phyloP scores from a whole-genome alignment of 306 rosid species.

The Dalbergia cochinchinensis region DNA sequence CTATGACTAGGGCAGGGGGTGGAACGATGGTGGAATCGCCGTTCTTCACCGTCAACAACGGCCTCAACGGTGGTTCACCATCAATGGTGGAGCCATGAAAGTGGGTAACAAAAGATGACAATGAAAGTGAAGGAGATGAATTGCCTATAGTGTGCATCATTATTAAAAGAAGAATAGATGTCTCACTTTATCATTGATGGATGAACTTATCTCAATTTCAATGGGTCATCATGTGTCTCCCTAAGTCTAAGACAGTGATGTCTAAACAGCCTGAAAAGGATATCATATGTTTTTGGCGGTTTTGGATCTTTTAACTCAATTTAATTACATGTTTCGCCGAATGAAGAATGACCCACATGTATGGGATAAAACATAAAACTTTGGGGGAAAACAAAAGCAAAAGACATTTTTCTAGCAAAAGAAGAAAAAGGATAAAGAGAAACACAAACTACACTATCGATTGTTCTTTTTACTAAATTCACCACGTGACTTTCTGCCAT shows the following conservation, averaged over 20 bases:
- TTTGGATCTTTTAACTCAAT: conserved; percentile 2
- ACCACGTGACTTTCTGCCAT: too few relatives aligned
- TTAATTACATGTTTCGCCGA: neutral
- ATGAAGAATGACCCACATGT: conserved; percentile 29
- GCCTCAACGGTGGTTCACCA: too few relatives aligned
- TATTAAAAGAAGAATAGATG: too few relatives aligned
- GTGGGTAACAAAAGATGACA: too few relatives aligned
- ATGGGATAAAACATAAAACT: conserved; percentile 26
- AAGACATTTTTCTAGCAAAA: conserved; percentile 6
- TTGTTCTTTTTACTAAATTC: too few relatives aligned
- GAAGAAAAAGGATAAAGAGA: conserved; percentile 5
- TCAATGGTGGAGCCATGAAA: too few relatives aligned
- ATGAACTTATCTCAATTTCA: neutral
- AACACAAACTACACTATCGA: neutral
- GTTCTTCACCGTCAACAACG: too few relatives aligned
- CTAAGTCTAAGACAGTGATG: neutral
- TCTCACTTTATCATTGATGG: too few relatives aligned
- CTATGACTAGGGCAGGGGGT: too few relatives aligned
- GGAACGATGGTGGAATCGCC: too few relatives aligned
- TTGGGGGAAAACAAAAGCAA: neutral
- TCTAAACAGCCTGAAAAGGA: conserved; percentile 8
- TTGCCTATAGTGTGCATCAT: too few relatives aligned
- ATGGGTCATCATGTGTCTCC: neutral
- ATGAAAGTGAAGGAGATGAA: too few relatives aligned
- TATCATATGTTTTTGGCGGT: neutral